Percentiles rank a stretch among this genome's conserved stretches.
These are phyloP conservation scores for Amylostereum chailletii DNA, from an alignment of 1,284 basidiomycete genomes.

Conservation along the genomic window DNA sequence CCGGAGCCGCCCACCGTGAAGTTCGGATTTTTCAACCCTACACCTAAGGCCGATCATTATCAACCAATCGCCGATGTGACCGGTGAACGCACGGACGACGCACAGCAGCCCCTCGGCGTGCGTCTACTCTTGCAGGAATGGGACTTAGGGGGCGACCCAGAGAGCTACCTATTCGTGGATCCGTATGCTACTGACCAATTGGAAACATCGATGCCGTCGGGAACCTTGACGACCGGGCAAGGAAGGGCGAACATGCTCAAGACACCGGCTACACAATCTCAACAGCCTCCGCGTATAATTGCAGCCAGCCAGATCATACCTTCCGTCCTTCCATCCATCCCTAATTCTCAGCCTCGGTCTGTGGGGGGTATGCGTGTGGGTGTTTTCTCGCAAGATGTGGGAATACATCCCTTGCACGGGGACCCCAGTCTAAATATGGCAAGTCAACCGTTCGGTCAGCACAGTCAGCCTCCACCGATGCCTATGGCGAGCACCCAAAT, in stretches of 20 bases:
- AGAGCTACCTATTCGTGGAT: constrained; percentile 43
- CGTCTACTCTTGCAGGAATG: constrained; percentile 60
- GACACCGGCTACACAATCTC: constrained; percentile 10
- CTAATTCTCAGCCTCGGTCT: constrained; percentile 13
- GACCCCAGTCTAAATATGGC: too few species aligned
- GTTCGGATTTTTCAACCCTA: constrained; percentile 55
- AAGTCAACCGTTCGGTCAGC: neutral
- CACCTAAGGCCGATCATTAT: constrained; percentile 24
- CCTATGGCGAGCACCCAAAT: constrained; percentile 57
- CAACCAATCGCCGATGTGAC: constrained; percentile 10
- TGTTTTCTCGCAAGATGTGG: constrained; percentile 5
- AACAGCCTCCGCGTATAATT: constrained; percentile 13
- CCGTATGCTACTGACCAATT: constrained; percentile 33
- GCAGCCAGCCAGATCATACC: constrained; percentile 7
- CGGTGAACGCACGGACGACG: constrained; percentile 11
- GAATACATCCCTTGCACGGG: constrained; percentile 13
- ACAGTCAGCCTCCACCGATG: constrained; percentile 26
- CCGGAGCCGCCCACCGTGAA: constrained; percentile 40
- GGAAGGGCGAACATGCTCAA: neutral
- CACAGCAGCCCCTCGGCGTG: constrained; percentile 37
- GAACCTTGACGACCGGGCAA: neutral
- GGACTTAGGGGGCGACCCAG: constrained; percentile 45
- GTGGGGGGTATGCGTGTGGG: neutral
- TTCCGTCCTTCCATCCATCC: constrained; percentile 21
- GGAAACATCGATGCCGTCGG: neutral